Conservation (phyloP, 352 stramenopile species). For the Albugo candida region DNA sequence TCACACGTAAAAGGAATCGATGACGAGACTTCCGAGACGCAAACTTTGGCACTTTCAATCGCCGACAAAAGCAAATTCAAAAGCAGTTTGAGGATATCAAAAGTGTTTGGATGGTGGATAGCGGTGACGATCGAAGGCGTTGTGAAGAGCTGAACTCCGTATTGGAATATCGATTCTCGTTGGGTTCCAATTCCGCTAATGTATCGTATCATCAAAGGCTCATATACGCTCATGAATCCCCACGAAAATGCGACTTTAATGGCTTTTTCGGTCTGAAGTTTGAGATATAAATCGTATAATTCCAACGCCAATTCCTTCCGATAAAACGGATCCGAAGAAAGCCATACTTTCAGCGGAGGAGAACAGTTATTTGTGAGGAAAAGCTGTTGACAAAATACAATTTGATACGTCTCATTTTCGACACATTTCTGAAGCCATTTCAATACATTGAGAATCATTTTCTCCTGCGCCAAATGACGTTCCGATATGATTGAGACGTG, state of each 20-base stretch:
- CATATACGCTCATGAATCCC: constrained; percentile 71
- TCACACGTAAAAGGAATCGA: neutral
- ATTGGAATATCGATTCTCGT: constrained; percentile 79
- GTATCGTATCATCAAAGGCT: constrained; percentile 74
- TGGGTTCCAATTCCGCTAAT: constrained; percentile 78
- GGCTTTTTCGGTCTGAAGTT: constrained; percentile 84
- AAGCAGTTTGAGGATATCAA: constrained; percentile 46
- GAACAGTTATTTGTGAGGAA: constrained; percentile 18
- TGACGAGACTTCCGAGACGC: neutral
- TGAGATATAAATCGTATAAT: constrained; percentile 89
- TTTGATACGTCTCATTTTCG: constrained; percentile 35
- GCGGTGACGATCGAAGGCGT: constrained; percentile 69
- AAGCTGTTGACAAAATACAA: constrained; percentile 46
- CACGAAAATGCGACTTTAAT: constrained; percentile 89
- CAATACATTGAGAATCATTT: constrained; percentile 35
- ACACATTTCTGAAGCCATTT: constrained; percentile 52
- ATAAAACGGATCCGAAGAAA: constrained; percentile 89
- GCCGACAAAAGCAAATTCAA: constrained; percentile 58
- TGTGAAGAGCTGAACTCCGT: constrained; percentile 88
- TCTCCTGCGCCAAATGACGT: constrained; percentile 46
- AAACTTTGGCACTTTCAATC: constrained; percentile 39
- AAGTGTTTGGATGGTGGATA: no score
- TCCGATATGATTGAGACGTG: constrained; percentile 67
- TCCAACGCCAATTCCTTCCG: constrained; percentile 82
- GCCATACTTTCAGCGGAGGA: constrained; percentile 68